These are phyloP conservation scores for Hypoxylon sp. DNA, from an alignment of 2,329 filamentous ascomycete genomes.

Conservation along the genomic window DNA sequence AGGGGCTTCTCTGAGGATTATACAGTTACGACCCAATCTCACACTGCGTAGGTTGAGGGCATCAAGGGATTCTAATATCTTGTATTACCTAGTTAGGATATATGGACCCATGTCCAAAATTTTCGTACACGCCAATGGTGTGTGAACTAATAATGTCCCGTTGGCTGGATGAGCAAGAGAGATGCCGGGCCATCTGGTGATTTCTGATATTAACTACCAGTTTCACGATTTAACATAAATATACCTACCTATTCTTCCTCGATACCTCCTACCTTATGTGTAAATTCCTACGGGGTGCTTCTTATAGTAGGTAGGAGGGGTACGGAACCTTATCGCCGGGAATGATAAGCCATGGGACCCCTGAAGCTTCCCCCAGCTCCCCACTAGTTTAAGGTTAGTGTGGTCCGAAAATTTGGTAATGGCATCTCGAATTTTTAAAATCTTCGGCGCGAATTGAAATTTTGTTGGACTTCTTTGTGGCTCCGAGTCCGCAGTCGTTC, in stretches of 20 bases:
- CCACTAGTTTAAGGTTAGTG: conserved; percentile 34
- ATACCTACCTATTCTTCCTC: neutral
- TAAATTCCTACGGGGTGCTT: conserved; percentile 6
- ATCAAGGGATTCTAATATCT: neutral
- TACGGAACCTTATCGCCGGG: conserved; percentile 32
- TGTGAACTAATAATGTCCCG: neutral
- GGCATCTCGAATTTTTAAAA: conserved; percentile 32
- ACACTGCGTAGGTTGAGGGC: neutral
- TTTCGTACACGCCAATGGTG: neutral
- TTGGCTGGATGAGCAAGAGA: neutral
- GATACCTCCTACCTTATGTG: conserved; percentile 1
- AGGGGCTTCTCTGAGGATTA: neutral
- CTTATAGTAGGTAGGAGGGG: conserved; percentile 16
- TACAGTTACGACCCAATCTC: neutral
- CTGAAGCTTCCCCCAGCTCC: conserved; percentile 33
- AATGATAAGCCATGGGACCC: conserved; percentile 30
- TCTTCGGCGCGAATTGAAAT: conserved; percentile 41
- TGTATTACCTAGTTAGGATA: neutral
- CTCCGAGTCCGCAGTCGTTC: conserved; percentile 33
- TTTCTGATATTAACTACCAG: conserved; percentile 1
- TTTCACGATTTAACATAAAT: neutral
- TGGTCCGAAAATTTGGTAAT: conserved; percentile 32
- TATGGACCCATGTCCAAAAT: neutral
- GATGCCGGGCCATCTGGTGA: neutral
- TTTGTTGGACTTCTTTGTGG: conserved; percentile 37